These are phyloP conservation scores for Nymphaea thermarum DNA, from an alignment of 164 flowering plant species.

Conservation along the genomic window DNA sequence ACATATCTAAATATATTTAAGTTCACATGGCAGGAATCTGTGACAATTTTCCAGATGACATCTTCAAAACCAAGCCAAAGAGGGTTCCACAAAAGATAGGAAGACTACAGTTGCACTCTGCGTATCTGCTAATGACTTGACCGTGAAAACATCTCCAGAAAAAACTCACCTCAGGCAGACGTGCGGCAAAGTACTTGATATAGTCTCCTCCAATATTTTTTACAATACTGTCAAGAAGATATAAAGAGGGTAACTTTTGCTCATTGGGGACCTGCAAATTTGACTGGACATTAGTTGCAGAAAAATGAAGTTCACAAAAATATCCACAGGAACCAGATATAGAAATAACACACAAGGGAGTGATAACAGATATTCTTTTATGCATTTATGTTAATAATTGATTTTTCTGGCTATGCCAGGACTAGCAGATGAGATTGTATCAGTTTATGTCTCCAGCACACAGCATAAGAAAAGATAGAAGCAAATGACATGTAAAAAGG, in stretches of 20 bases:
- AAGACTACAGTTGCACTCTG: not conserved
- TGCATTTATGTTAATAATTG: too few relatives aligned
- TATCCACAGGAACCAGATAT: too few relatives aligned
- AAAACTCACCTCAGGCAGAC: slow-evolving; percentile 79
- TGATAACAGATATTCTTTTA: too few relatives aligned
- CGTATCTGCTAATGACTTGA: not conserved
- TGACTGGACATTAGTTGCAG: not conserved
- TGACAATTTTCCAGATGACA: not conserved
- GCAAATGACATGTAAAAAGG: too few relatives aligned
- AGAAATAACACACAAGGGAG: too few relatives aligned
- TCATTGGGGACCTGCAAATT: slow-evolving; percentile 84
- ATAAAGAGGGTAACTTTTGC: slow-evolving; percentile 90
- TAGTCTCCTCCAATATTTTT: slow-evolving; percentile 96
- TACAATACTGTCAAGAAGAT: slow-evolving; percentile 97
- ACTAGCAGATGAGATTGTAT: too few relatives aligned
- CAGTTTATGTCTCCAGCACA: too few relatives aligned
- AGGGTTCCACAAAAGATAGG: too few relatives aligned
- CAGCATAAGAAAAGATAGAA: too few relatives aligned
- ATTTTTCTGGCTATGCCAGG: too few relatives aligned
- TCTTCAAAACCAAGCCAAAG: too few relatives aligned
- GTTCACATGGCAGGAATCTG: not conserved
- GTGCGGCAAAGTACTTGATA: slow-evolving; percentile 72
- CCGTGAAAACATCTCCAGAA: not conserved
- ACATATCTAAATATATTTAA: not conserved
- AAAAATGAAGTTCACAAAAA: too few relatives aligned